Evolutionary conservation across 257 asterid species (phyloP), one percentile per base, ranked within the genome.

Genomic region (Eucommia ulmoides): DNA sequence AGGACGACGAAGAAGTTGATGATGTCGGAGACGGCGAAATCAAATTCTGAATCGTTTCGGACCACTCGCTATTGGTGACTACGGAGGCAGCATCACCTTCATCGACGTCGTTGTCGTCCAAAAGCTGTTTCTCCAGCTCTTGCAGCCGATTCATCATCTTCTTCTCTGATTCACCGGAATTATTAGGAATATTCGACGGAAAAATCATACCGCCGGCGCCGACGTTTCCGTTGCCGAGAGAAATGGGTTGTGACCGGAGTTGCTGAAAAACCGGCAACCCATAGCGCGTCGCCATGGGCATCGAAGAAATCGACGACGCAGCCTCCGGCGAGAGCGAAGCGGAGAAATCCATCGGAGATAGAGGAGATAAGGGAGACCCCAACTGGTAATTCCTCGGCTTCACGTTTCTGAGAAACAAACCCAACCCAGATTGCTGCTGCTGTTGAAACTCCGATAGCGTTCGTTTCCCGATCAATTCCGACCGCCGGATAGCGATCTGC

Each of bases 91-190:
- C 60, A 19, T 78, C 81, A 8, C 49, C 66, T 8, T 54, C 47
- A 42, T 24, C 62, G 7, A 76, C 83, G 2, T 80, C 93, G 49
- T 74, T 78, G 22, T 86, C 96, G 9, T 69, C 79, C 7, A 83
- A 57, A 4, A 87, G 81, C 70, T 87, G 73, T 42, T 87, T 83
- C 22, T 87, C 96, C 25, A 87, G 75, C 66, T 87, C 93, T 19
- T 68, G 87, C 8, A 87, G 72, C 52, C 57, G 60, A 50, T 71
- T 70, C 80, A 80, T 65, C 80, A 70, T 60, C 52, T 63, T 74
- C 59, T 70, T 70, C 45, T 86, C 79, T 56, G 76, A 50, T 16
- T 65, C 62, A 47, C 71, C 51, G 19, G 58, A 20, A 16, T 49
- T 47, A 55, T 51, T 68, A 18, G 59, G 58, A 17, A 19, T 44